Base-by-base conservation (phyloP, 495 filamentous ascomycete species). In the Parmelia sp. region DNA sequence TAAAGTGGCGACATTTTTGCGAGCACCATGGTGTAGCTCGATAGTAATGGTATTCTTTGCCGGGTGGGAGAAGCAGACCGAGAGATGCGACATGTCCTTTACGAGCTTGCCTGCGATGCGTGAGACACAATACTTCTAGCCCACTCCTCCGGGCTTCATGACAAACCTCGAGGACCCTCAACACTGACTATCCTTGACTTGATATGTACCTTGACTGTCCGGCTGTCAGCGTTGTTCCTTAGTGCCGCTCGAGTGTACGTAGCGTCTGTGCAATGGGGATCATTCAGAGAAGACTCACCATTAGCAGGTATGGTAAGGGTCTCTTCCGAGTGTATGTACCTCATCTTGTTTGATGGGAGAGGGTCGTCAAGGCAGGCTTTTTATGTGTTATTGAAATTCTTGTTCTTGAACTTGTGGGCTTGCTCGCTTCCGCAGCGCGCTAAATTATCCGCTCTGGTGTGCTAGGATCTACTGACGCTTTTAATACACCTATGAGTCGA, bases 251-350 rank as follows among this genome's bases (percentile, higher is more conserved):
- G 61, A 49, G 23, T 19, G n/a, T 31, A 7, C 23, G 27, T 29
- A 12, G 36, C 47, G 36, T 57, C 15, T 31, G 33, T 4, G 12
- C 25, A 25, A 19, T 36, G 21, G 47, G 49, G 39, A 45, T 47
- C 29, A 64, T 71, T 66, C 70, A 61, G 73, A 67, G 70, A n/a
- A 9, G 4, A 84, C 92, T 86, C 88, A 97, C 95, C 94, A 81
- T 90, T 91, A 76, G 96, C 90, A 68, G 95, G 94, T 78, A 98
- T 89, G 71, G 84, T 83, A 80, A 98, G 85, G 80, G 85, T 84
- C 86, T 98, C 93, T 82, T 89, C 82, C 74, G 90, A 93, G 84
- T 97, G 91, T 83, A 97, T 96, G 88, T 96, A 96, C 83, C 88
- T 89, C 92, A 96, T 96, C 79, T 88, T 94, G 84, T 75, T 79